These are phyloP conservation scores for Lecanoromycetidae sp. DNA, from an alignment of 2,329 filamentous ascomycete genomes.

Conservation along the genomic window DNA sequence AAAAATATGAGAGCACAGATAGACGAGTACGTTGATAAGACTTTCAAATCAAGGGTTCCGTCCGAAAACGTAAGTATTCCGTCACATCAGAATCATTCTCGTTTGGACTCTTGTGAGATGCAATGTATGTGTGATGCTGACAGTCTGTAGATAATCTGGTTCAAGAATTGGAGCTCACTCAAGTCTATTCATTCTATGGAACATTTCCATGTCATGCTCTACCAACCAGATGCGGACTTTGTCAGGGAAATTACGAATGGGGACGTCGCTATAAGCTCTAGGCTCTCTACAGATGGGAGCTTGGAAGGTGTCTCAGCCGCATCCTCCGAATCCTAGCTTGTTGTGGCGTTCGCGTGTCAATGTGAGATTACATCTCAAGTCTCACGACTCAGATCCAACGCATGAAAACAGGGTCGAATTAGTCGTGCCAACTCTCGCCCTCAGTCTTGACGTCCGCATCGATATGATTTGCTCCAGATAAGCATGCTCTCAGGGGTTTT, in stretches of 20 bases:
- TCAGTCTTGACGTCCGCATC: too few species aligned
- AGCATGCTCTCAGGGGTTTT: too few species aligned
- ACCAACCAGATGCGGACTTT: conserved; percentile 59
- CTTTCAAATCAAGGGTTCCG: conserved; percentile 43
- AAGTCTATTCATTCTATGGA: conserved; percentile 81
- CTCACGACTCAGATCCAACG: too few species aligned
- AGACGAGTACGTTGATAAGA: conserved; percentile 55
- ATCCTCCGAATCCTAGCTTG: too few species aligned
- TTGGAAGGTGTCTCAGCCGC: too few species aligned
- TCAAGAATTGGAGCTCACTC: conserved; percentile 78
- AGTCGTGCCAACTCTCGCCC: too few species aligned
- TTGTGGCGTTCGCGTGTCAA: too few species aligned
- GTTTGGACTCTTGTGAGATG: neutral
- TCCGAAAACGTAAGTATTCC: conserved; percentile 30
- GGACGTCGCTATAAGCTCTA: conserved; percentile 33
- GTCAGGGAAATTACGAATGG: conserved; percentile 58
- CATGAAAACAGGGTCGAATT: too few species aligned
- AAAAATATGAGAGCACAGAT: conserved; percentile 51
- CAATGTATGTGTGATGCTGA: conserved; percentile 1
- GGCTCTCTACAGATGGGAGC: neutral
- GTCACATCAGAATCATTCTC: conserved; percentile 7
- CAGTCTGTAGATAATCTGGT: conserved; percentile 57
- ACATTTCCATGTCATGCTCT: conserved; percentile 91
- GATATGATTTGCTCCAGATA: too few species aligned
- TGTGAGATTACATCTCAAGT: too few species aligned